A percentile compares a stretch with the other conserved stretches of the same genome.
phyloP scores from a whole-genome alignment of 192 early-diverging fungal genomes.

The Chytriomyces hyalinus region DNA sequence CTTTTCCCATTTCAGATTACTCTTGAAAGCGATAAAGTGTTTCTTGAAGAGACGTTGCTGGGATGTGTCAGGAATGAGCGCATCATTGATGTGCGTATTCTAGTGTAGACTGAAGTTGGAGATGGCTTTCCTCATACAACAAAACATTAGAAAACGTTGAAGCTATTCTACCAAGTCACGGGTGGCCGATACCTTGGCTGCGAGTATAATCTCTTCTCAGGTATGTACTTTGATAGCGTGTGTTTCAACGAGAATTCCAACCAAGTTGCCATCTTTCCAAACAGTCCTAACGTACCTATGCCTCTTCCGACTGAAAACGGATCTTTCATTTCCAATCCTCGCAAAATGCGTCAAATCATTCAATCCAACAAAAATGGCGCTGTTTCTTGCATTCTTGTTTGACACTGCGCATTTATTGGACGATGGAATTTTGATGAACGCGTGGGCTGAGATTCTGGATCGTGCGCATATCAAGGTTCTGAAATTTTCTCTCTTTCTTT shows the following conservation, averaged over 20 bases:
- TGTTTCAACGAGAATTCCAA: background rate
- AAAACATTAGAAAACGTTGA: conserved; percentile 38
- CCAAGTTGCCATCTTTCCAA: background rate
- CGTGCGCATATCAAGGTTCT: conserved; percentile 34
- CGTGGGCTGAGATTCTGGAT: conserved; percentile 45
- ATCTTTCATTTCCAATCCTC: conserved; percentile 39
- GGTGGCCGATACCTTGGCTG: conserved; percentile 44
- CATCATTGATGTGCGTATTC: conserved; percentile 43
- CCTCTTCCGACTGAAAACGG: conserved; percentile 51
- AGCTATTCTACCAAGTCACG: conserved; percentile 42
- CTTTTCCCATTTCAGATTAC: conserved; percentile 24
- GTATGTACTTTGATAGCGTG: background rate
- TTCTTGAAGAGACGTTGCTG: conserved; percentile 49
- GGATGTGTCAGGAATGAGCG: conserved; percentile 50
- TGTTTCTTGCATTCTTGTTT: conserved; percentile 55
- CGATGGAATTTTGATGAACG: conserved; percentile 37
- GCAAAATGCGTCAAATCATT: conserved; percentile 41
- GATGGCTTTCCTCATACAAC: no score
- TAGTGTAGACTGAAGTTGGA: background rate
- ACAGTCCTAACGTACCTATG: conserved; percentile 51
- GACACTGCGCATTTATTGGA: conserved; percentile 39
- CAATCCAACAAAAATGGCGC: conserved; percentile 45
- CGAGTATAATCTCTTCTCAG: conserved; percentile 53
- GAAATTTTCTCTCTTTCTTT: no score
- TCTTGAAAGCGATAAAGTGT: conserved; percentile 35